A percentile compares a stretch with the other conserved stretches of the same genome.
These are phyloP conservation scores for Globisporangium paddicum DNA, from an alignment of 352 stramenopile species.

Conservation along the genomic window DNA sequence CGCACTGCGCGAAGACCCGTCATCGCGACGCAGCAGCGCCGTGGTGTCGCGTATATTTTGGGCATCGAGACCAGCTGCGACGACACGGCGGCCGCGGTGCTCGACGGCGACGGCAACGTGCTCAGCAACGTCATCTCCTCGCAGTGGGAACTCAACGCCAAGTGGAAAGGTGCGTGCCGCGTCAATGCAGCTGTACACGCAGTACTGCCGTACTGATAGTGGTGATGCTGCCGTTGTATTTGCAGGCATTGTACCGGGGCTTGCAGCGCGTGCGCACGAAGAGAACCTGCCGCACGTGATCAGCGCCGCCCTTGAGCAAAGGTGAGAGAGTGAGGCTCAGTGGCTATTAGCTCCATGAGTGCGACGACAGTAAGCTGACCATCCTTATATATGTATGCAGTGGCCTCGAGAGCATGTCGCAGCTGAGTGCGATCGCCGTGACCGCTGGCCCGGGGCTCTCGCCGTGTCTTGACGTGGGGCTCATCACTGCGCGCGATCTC, in stretches of 20 bases:
- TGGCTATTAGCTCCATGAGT: background rate
- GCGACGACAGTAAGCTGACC: too few species aligned
- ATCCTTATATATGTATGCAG: conserved; percentile 21
- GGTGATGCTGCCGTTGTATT: background rate
- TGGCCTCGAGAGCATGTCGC: conserved; percentile 50
- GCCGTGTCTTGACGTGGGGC: conserved; percentile 96
- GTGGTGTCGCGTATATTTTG: conserved; percentile 73
- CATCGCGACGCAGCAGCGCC: background rate
- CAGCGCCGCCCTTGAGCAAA: conserved; percentile 84
- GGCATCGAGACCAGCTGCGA: conserved; percentile 96
- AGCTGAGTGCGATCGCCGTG: conserved; percentile 95
- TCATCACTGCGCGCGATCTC: conserved; percentile 75
- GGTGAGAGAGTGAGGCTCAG: conserved; percentile 59
- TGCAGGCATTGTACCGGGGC: conserved; percentile 92
- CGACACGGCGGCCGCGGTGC: conserved; percentile 90
- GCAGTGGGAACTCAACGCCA: conserved; percentile 87
- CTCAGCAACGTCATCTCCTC: conserved; percentile 93
- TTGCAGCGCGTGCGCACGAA: conserved; percentile 93
- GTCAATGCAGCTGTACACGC: background rate
- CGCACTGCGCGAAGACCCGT: background rate
- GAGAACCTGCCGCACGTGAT: conserved; percentile 95
- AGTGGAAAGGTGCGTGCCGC: conserved; percentile 63
- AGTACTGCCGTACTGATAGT: background rate
- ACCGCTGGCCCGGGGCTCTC: conserved; percentile 96
- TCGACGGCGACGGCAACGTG: conserved; percentile 89